Percentiles rank a stretch among this genome's conserved stretches.
These are phyloP conservation scores for Geoglossum glabrum DNA, from an alignment of 495 filamentous ascomycete species.

Conservation along the genomic window DNA sequence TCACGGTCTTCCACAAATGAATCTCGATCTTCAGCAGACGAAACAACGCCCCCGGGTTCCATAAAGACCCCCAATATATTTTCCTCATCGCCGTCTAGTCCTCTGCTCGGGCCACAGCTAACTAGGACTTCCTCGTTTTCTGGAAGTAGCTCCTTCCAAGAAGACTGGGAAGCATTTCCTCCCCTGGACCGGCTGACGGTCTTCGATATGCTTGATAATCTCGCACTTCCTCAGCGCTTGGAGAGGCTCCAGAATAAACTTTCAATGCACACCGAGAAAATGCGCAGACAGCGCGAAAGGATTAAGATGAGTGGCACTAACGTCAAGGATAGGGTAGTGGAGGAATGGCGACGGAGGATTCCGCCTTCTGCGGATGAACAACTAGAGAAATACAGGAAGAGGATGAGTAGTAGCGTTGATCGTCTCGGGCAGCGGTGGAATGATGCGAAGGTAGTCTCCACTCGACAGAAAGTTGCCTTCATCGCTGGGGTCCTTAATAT, in stretches of 20 bases:
- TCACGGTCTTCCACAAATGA: conserved; percentile 10
- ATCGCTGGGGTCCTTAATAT: conserved; percentile 92
- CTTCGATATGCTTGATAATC: conserved; percentile 84
- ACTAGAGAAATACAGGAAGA: conserved; percentile 70
- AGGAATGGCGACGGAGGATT: conserved; percentile 65
- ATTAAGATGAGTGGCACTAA: conserved; percentile 35
- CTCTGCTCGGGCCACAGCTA: conserved; percentile 29
- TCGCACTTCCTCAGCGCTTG: conserved; percentile 69
- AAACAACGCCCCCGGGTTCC: conserved; percentile 2
- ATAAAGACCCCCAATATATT: conserved; percentile 15
- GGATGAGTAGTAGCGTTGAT: conserved; percentile 76
- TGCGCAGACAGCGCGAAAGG: conserved; percentile 62
- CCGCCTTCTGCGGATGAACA: conserved; percentile 70
- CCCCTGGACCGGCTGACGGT: conserved; percentile 82
- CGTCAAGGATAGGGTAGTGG: conserved; percentile 56
- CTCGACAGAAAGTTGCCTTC: conserved; percentile 88
- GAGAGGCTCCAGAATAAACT: conserved; percentile 72
- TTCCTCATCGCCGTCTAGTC: conserved; percentile 7
- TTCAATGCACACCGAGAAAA: conserved; percentile 62
- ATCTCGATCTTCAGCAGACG: conserved; percentile 13
- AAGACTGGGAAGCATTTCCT: conserved; percentile 75
- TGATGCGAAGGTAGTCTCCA: conserved; percentile 65
- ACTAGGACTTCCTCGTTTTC: conserved; percentile 62
- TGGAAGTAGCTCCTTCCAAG: conserved; percentile 48
- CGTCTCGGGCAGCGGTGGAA: conserved; percentile 71